Conservation (phyloP, 2,329 filamentous ascomycete genomes). For the Xylaria hypoxylon region DNA sequence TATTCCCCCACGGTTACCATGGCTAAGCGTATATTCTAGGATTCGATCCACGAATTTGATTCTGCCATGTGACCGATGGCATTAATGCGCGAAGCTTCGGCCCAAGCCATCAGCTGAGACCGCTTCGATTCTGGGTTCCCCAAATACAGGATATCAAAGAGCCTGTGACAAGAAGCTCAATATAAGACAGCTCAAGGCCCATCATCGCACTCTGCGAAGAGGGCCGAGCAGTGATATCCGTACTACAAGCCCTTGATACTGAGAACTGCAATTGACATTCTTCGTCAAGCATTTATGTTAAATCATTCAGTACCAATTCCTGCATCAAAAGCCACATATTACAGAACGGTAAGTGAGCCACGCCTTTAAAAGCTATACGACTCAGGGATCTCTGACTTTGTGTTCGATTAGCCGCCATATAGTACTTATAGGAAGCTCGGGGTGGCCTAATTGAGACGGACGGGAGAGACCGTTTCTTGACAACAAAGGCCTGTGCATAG, state of each 20-base stretch:
- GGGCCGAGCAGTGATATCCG: background rate
- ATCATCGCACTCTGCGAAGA: background rate
- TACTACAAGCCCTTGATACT: background rate
- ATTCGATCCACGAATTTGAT: background rate
- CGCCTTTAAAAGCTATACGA: conserved; percentile 50
- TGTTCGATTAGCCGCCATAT: conserved; percentile 14
- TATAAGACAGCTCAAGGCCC: background rate
- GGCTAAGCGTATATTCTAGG: background rate
- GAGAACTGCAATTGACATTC: background rate
- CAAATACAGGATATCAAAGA: background rate
- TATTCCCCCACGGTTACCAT: background rate
- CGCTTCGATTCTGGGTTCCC: background rate
- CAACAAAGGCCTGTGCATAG: background rate
- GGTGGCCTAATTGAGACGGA: background rate
- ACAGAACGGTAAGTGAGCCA: conserved; percentile 46
- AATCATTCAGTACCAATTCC: conserved; percentile 1
- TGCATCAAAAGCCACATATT: conserved; percentile 46
- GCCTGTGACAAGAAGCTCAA: too few relatives aligned
- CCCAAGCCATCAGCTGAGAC: background rate
- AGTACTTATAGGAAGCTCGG: background rate
- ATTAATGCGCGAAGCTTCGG: background rate
- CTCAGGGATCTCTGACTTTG: conserved; percentile 47
- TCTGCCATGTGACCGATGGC: background rate
- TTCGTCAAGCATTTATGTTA: background rate
- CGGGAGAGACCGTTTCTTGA: background rate